Evolutionary conservation across 495 filamentous ascomycete genomes (phyloP).

Genomic region (Xylaria telfairii): DNA sequence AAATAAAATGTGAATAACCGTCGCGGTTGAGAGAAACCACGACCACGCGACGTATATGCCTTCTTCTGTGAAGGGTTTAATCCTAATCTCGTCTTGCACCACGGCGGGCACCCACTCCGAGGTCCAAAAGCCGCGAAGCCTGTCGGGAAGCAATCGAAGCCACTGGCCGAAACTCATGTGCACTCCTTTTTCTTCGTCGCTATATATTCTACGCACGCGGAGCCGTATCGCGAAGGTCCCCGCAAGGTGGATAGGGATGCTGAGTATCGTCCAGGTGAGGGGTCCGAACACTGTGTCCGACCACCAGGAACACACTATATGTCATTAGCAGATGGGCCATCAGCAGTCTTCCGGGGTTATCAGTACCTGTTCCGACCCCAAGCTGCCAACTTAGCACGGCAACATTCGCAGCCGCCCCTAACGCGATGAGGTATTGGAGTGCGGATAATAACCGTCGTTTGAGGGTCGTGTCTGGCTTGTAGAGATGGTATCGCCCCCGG

Average conservation of each 20-base stretch:
- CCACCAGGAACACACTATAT: conserved; percentile 24
- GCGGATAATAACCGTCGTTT: not conserved
- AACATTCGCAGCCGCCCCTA: conserved; percentile 34
- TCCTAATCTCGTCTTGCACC: conserved; percentile 22
- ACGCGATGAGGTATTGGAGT: conserved; percentile 32
- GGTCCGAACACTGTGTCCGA: conserved; percentile 21
- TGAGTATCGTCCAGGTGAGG: conserved; percentile 25
- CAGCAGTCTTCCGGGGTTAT: not conserved
- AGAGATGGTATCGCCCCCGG: conserved; percentile 1
- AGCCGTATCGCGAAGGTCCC: conserved; percentile 28
- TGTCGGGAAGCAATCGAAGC: conserved; percentile 8
- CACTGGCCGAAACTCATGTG: not conserved
- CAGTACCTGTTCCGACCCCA: conserved; percentile 27
- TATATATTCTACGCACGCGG: conserved; percentile 15
- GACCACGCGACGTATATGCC: conserved; percentile 27
- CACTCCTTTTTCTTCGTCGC: not conserved
- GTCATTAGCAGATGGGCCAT: not conserved
- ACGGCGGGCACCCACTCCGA: conserved; percentile 19
- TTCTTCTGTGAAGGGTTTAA: conserved; percentile 22
- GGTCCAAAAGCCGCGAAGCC: conserved; percentile 4
- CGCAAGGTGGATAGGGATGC: conserved; percentile 30
- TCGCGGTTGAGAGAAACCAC: conserved; percentile 28
- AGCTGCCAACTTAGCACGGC: conserved; percentile 32
- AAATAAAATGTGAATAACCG: conserved; percentile 34
- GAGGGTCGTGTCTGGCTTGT: not conserved